Conservation (phyloP, 352 stramenopile genomes). For the Phytophthora sojae region DNA sequence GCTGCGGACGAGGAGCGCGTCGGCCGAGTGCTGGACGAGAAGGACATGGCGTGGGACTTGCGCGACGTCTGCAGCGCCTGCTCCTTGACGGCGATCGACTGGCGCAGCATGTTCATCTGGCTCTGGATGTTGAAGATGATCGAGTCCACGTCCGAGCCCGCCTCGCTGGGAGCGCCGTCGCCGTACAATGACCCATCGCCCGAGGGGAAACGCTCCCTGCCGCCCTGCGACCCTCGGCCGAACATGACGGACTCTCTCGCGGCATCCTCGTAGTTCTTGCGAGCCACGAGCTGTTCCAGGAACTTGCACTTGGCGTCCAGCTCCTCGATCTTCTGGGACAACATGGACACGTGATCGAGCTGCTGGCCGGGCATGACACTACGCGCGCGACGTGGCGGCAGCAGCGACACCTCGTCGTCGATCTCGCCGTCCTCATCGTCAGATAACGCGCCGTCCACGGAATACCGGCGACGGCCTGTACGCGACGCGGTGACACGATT, state of each 20-base stretch:
- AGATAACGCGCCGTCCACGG: slow-evolving; percentile 49
- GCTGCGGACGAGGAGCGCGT: slow-evolving; percentile 73
- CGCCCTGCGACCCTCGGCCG: slow-evolving; percentile 27
- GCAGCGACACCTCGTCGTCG: slow-evolving; percentile 51
- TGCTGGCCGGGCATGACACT: slow-evolving; percentile 61
- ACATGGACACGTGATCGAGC: slow-evolving; percentile 64
- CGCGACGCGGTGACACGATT: slow-evolving; percentile 13
- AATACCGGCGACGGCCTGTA: slow-evolving; percentile 51
- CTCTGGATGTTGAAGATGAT: slow-evolving; percentile 85
- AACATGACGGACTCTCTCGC: slow-evolving; percentile 41
- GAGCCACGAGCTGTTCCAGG: slow-evolving; percentile 74
- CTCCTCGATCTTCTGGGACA: slow-evolving; percentile 79
- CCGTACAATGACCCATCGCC: slow-evolving; percentile 40
- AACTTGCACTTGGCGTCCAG: slow-evolving; percentile 85
- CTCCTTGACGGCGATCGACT: slow-evolving; percentile 74
- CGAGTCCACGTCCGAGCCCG: slow-evolving; percentile 60
- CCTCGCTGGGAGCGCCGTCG: slow-evolving; percentile 40
- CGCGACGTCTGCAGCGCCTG: slow-evolving; percentile 58
- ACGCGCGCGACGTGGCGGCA: slow-evolving; percentile 61
- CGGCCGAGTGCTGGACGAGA: slow-evolving; percentile 66
- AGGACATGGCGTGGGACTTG: slow-evolving; percentile 65
- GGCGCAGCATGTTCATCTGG: slow-evolving; percentile 83
- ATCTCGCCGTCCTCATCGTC: slow-evolving; percentile 50
- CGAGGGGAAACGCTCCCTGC: slow-evolving; percentile 31
- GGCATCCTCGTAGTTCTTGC: slow-evolving; percentile 55